Percentiles rank a stretch among this genome's conserved stretches.
Conservation (phyloP, 176 grass and related monocot species). For the Coix lacrymajobi region DNA sequence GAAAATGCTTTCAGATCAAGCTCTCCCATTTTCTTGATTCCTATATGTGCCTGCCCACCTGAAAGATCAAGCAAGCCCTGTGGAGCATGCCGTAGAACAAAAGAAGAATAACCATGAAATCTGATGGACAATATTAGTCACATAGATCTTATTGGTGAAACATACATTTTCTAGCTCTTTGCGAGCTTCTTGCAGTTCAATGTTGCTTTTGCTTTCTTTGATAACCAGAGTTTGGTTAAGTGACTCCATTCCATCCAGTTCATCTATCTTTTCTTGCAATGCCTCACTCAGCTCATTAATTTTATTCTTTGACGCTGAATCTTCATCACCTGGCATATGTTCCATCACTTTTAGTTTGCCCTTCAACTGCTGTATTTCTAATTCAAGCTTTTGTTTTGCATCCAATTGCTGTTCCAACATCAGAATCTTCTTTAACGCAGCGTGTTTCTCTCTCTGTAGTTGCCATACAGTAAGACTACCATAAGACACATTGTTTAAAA, state of each 20-base stretch:
- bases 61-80: conserved; percentile 32
- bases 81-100: not conserved
- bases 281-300: conserved; percentile 38
- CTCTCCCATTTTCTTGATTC: conserved; percentile 69
- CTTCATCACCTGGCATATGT: conserved; percentile 36
- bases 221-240: conserved; percentile 63
- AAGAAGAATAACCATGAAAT: conserved; percentile 6
- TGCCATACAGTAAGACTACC: conserved; percentile 15
- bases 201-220: conserved; percentile 53
- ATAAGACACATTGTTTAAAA: not conserved
- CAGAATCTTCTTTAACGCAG: conserved; percentile 35
- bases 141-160: not conserved
- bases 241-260: conserved; percentile 60
- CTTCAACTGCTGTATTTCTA: conserved; percentile 51
- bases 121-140: not conserved
- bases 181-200: conserved; percentile 54
- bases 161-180: conserved; percentile 54
- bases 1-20: conserved; percentile 58
- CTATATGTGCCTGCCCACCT: conserved; percentile 24
- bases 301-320: conserved; percentile 32
- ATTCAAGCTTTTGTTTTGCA: conserved; percentile 55
- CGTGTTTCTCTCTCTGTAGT: conserved; percentile 46
- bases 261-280: conserved; percentile 58
- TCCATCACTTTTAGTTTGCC: conserved; percentile 39
- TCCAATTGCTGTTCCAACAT: conserved; percentile 33